Evolutionary conservation across 129 eudicot genomes (phyloP).

Genomic region (Glebionis coronaria): DNA sequence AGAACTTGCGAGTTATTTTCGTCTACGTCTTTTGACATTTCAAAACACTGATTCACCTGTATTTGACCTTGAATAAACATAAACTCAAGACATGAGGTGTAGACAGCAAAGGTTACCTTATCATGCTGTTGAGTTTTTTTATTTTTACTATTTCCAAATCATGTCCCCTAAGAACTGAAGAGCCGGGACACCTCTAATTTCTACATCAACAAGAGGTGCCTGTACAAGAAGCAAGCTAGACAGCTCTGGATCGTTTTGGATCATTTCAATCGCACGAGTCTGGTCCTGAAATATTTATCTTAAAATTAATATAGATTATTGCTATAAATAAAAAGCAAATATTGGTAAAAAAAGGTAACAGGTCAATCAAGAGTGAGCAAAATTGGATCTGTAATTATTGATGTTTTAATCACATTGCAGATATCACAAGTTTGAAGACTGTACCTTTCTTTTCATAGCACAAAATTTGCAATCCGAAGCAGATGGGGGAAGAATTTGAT

Average conservation of each 20-base stretch:
- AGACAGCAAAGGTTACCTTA: conserved; percentile 12
- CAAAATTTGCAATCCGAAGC: conserved; percentile 98
- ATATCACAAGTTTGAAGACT: not conserved
- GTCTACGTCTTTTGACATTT: not conserved
- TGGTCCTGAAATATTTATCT: conserved; percentile 63
- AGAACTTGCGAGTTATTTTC: not conserved
- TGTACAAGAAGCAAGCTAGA: conserved; percentile 61
- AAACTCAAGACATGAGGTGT: not conserved
- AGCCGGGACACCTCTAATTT: conserved; percentile 98
- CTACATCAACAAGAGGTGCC: conserved; percentile 96
- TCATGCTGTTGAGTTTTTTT: not conserved
- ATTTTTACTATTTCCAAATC: conserved; percentile 59
- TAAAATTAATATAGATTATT: not conserved
- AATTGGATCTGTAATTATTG: too few relatives aligned
- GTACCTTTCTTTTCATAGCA: conserved; percentile 93
- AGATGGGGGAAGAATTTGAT: conserved; percentile 92
- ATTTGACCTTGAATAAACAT: not conserved
- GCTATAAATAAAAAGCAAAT: not conserved
- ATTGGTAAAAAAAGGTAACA: not conserved
- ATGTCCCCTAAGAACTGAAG: conserved; percentile 93
- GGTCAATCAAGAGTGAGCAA: not conserved
- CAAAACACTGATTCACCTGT: not conserved
- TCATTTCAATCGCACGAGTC: conserved; percentile 71
- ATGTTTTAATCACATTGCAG: not conserved
- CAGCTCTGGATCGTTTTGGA: conserved; percentile 63